phyloP scores from a whole-genome alignment of 495 filamentous ascomycete species.

The Penicillium verhagenii region DNA sequence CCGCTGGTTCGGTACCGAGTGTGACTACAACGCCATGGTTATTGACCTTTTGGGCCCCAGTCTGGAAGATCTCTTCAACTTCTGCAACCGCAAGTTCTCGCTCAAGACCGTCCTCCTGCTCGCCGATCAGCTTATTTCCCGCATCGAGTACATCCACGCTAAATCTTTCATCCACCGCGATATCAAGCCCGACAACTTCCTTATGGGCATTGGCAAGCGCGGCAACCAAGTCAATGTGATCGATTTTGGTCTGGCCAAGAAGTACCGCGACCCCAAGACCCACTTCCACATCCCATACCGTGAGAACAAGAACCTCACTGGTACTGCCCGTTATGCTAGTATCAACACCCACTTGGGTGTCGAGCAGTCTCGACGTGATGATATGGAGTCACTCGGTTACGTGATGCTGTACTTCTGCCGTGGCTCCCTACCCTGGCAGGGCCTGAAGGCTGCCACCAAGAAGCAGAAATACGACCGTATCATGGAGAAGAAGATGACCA shows the following conservation, averaged over 20 bases:
- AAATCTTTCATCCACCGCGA: slow-evolving; percentile 99
- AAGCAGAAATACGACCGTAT: slow-evolving; percentile 99
- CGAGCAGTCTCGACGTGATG: slow-evolving; percentile 98
- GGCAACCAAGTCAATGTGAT: slow-evolving; percentile 99
- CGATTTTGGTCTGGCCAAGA: slow-evolving; percentile 99
- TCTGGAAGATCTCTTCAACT: slow-evolving; percentile 99
- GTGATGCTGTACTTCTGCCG: slow-evolving; percentile 99
- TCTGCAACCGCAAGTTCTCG: slow-evolving; percentile 99
- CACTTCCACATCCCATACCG: slow-evolving; percentile 99
- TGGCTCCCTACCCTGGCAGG: slow-evolving; percentile 98
- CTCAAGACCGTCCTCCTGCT: slow-evolving; percentile 98
- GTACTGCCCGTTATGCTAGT: slow-evolving; percentile 97
- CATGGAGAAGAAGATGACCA: slow-evolving; percentile 99
- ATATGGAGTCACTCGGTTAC: slow-evolving; percentile 99
- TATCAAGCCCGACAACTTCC: slow-evolving; percentile 99
- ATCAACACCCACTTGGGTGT: slow-evolving; percentile 99
- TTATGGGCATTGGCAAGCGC: slow-evolving; percentile 99
- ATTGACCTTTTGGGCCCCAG: slow-evolving; percentile 96
- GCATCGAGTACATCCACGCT: slow-evolving; percentile 99
- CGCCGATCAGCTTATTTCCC: slow-evolving; percentile 97
- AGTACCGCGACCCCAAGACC: slow-evolving; percentile 99
- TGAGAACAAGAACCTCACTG: slow-evolving; percentile 99
- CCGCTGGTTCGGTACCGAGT: slow-evolving; percentile 99
- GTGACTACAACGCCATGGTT: slow-evolving; percentile 99
- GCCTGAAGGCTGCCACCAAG: slow-evolving; percentile 98